phyloP scores from a whole-genome alignment of 2,329 filamentous ascomycete genomes.

The Aschersonia sp. region DNA sequence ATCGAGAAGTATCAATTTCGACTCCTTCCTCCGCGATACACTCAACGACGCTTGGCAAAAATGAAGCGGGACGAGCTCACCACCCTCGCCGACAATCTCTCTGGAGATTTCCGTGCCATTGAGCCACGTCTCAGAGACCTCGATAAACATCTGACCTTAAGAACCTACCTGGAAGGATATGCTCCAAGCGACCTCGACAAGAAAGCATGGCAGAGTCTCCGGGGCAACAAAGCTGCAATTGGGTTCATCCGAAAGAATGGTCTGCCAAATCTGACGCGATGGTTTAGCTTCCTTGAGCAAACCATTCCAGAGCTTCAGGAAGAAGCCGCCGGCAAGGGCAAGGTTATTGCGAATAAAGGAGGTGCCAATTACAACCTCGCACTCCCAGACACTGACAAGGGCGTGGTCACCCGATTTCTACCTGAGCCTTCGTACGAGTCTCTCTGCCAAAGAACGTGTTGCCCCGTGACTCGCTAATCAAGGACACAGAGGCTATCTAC shows the following conservation, averaged over 20 bases:
- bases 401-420: constrained; percentile 82
- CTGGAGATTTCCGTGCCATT: constrained; percentile 67
- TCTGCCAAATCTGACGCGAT: constrained; percentile 64
- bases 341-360: constrained; percentile 60
- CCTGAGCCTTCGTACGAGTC: constrained; percentile 69
- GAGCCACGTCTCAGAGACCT: constrained; percentile 62
- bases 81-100: constrained; percentile 33
- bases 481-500: constrained; percentile 55
- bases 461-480: not conserved
- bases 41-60: constrained; percentile 8
- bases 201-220: constrained; percentile 70
- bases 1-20: too few species aligned
- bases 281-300: constrained; percentile 78
- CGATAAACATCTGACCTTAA: constrained; percentile 75
- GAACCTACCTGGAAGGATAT: constrained; percentile 78
- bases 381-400: constrained; percentile 70
- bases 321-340: constrained; percentile 47
- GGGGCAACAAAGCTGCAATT: constrained; percentile 71
- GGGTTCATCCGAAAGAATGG: constrained; percentile 67
- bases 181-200: constrained; percentile 61
- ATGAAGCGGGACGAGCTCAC: constrained; percentile 45
- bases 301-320: constrained; percentile 61
- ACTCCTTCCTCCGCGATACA: not conserved
- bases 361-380: constrained; percentile 83
- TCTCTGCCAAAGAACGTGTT: not conserved